Conservation (phyloP, 1,284 basidiomycete genomes). For the Ustilago vetiveriae region DNA sequence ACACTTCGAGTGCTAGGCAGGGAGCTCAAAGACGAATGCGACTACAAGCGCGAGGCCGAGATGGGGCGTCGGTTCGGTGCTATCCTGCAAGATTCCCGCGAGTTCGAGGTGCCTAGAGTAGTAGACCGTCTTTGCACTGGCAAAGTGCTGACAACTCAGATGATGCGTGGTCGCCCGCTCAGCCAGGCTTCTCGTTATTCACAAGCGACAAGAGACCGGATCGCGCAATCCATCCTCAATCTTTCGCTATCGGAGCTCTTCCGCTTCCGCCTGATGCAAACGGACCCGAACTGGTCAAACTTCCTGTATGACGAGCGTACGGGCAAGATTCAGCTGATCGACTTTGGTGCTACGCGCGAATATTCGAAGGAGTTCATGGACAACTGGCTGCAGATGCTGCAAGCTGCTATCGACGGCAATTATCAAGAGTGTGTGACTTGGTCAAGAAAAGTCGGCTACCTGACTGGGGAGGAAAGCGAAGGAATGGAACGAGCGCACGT, state of each 20-base stretch:
- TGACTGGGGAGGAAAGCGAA: slow-evolving; percentile 87
- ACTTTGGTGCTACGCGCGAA: slow-evolving; percentile 92
- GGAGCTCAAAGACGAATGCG: slow-evolving; percentile 93
- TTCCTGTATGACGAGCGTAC: slow-evolving; percentile 81
- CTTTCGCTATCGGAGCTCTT: slow-evolving; percentile 91
- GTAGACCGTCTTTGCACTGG: slow-evolving; percentile 79
- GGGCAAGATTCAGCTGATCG: slow-evolving; percentile 81
- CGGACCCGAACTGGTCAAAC: slow-evolving; percentile 98
- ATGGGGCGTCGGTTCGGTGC: slow-evolving; percentile 75
- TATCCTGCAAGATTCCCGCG: slow-evolving; percentile 66
- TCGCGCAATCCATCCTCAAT: slow-evolving; percentile 82
- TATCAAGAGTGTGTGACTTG: slow-evolving; percentile 76
- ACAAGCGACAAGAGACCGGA: slow-evolving; percentile 82
- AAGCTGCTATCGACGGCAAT: slow-evolving; percentile 80
- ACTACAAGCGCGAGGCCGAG: slow-evolving; percentile 87
- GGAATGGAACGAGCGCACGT: slow-evolving; percentile 92
- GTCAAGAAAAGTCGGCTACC: slow-evolving; percentile 84
- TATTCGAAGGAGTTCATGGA: slow-evolving; percentile 90
- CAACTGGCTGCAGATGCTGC: slow-evolving; percentile 82
- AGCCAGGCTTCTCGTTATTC: slow-evolving; percentile 73
- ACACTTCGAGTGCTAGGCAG: slow-evolving; percentile 87
- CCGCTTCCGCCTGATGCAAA: slow-evolving; percentile 92
- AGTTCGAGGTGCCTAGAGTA: slow-evolving; percentile 85
- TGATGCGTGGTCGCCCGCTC: slow-evolving; percentile 82
- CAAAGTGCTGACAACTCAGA: slow-evolving; percentile 88